Base-by-base conservation (phyloP, 1,284 basidiomycete species). In the Neotropicomus parvogracilis region DNA sequence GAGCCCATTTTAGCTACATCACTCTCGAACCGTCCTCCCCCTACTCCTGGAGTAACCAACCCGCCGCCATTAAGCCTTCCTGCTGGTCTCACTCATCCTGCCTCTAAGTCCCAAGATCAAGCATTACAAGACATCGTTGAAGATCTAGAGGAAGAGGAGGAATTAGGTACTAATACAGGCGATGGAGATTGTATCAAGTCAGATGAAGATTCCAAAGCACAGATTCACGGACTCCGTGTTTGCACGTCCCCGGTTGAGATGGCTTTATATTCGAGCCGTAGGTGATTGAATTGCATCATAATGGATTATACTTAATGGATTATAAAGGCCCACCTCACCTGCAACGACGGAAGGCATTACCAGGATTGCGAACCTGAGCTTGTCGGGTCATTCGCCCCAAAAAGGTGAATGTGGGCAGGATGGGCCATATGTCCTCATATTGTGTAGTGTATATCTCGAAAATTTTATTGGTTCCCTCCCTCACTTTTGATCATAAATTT, bases 191-290 rank as follows among this genome's bases (percentile, higher is more conserved):
- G 27, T 19, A 27, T 40, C 6, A 39, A 53, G 19, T 39, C 50
- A 0, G 54, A 56, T 24, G 50, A 55, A 14, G 55, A 54, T 20
- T 66, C 24, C 17, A 33, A 71, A 8, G 59, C 67, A 3, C 74
- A 76, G 48, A 75, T 85, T 16, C 81, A 84, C 39, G 83, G 83
- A 4, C 62, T 86, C 54, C 73, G 79, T 48, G 77, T 85, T 48
- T 75, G 72, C 31, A 85, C 79, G 12, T 62, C 67, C 8, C 56
- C 67, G n/a, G n/a, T n/a, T n/a, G n/a, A n/a, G n/a, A n/a, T n/a
- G n/a, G n/a, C n/a, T n/a, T n/a, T n/a, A n/a, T n/a, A n/a, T n/a
- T n/a, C n/a, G n/a, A n/a, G n/a, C n/a, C n/a, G n/a, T n/a, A n/a
- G n/a, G n/a, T n/a, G n/a, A n/a, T n/a, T n/a, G n/a, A n/a, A n/a